Percentiles rank a stretch among this genome's conserved stretches.
phyloP scores from a whole-genome alignment of 352 stramenopile genomes.

The Nothophytophthora sp. region DNA sequence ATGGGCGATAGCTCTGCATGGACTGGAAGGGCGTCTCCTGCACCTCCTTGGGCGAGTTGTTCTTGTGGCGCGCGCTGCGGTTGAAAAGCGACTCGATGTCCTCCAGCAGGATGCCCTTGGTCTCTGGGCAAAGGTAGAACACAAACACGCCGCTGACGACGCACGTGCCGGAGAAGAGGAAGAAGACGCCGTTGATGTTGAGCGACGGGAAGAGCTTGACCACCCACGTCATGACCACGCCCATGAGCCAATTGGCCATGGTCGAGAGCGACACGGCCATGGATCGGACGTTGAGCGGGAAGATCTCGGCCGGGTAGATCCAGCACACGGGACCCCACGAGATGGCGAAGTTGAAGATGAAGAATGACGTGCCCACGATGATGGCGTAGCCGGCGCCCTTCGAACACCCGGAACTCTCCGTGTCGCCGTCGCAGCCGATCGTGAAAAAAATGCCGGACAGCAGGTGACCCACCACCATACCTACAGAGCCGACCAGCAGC shows the following conservation, averaged over 20 bases:
- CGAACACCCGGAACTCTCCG: conserved; percentile 29
- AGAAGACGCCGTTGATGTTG: conserved; percentile 50
- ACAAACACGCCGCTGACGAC: conserved; percentile 44
- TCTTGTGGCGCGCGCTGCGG: conserved; percentile 30
- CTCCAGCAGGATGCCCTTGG: conserved; percentile 49
- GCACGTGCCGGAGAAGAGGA: conserved; percentile 51
- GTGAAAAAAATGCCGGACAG: conserved; percentile 44
- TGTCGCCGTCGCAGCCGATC: conserved; percentile 35
- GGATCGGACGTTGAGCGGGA: conserved; percentile 39
- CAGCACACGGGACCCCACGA: conserved; percentile 38
- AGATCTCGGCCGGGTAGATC: conserved; percentile 44
- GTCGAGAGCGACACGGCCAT: conserved; percentile 49
- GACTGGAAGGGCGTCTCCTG: conserved; percentile 34
- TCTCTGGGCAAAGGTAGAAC: conserved; percentile 54
- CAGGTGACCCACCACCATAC: conserved; percentile 49
- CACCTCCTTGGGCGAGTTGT: conserved; percentile 28
- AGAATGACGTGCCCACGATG: conserved; percentile 43
- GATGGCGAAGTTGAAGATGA: conserved; percentile 44
- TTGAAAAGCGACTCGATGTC: conserved; percentile 61
- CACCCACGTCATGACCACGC: conserved; percentile 49
- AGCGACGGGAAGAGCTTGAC: conserved; percentile 52
- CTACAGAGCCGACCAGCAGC: conserved; percentile 36
- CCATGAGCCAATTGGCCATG: conserved; percentile 53
- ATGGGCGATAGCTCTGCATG: conserved; percentile 16
- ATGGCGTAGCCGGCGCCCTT: conserved; percentile 43